Conservation (phyloP, 2,329 filamentous ascomycete species). For the Apiospora rasikravindrae region DNA sequence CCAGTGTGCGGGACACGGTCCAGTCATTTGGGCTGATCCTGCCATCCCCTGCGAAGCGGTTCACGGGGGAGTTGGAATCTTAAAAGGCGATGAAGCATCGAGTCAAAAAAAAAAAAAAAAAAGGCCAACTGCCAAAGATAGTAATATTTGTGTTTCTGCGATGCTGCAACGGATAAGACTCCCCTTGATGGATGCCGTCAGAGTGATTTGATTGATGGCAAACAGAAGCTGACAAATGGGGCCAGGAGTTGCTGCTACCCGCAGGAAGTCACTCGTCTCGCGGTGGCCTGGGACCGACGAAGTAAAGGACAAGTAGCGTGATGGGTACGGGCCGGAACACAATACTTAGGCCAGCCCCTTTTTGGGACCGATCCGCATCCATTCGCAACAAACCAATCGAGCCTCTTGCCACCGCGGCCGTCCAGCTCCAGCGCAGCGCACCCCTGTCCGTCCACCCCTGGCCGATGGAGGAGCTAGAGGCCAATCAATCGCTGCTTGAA, state of each 20-base stretch:
- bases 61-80: slow-evolving; percentile 13
- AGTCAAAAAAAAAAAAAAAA: background rate
- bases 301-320: slow-evolving; percentile 7
- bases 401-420: background rate
- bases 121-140: slow-evolving; percentile 2
- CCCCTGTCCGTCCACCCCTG: background rate
- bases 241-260: background rate
- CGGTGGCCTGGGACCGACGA: background rate
- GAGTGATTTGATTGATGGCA: background rate
- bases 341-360: slow-evolving; percentile 16
- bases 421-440: background rate
- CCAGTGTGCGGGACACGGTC: background rate
- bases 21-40: slow-evolving; percentile 1
- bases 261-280: slow-evolving; percentile 4
- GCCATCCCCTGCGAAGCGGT: background rate
- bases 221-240: background rate
- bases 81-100: background rate
- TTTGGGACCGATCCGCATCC: slow-evolving; percentile 12
- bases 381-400: slow-evolving; percentile 10
- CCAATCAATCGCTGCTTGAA: slow-evolving; percentile 11
- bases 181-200: background rate
- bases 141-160: slow-evolving; percentile 8
- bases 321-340: slow-evolving; percentile 15
- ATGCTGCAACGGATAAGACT: background rate
- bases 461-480: background rate